Conservation (phyloP, 129 eudicot genomes). For the Heracleum sosnowskyi region DNA sequence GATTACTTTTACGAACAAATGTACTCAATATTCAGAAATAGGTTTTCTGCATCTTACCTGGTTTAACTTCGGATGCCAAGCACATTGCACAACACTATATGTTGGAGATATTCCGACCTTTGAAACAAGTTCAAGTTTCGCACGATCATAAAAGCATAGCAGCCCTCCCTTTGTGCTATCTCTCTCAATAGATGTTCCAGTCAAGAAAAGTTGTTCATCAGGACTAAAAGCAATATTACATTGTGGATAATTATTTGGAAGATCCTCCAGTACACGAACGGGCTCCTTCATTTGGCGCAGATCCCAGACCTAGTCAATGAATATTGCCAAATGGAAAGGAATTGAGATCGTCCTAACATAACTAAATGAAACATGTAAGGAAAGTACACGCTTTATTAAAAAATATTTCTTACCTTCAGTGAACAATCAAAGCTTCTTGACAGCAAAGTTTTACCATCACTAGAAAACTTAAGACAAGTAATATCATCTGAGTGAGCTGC, state of each 20-base stretch:
- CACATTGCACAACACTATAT: slow-evolving; percentile 87
- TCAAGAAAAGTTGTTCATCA: slow-evolving; percentile 71
- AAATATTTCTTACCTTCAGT: slow-evolving; percentile 49
- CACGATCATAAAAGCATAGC: slow-evolving; percentile 75
- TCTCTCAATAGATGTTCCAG: slow-evolving; percentile 94
- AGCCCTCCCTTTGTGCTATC: slow-evolving; percentile 85
- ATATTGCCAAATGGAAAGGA: neutral
- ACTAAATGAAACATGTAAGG: neutral
- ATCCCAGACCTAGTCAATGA: slow-evolving; percentile 72
- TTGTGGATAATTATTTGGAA: slow-evolving; percentile 90
- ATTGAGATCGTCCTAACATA: neutral
- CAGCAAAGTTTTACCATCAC: slow-evolving; percentile 69
- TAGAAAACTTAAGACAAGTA: slow-evolving; percentile 77
- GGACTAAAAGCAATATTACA: slow-evolving; percentile 80
- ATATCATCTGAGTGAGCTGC: slow-evolving; percentile 82
- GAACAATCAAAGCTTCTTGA: slow-evolving; percentile 93
- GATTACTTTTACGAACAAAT: neutral
- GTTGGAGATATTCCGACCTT: slow-evolving; percentile 89
- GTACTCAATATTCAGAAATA: neutral
- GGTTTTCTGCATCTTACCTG: slow-evolving; percentile 43
- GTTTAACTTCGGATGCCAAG: slow-evolving; percentile 95
- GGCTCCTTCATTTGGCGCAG: slow-evolving; percentile 76
- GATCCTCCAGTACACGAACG: slow-evolving; percentile 62
- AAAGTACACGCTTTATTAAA: neutral
- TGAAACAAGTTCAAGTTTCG: slow-evolving; percentile 80